Evolutionary conservation across 495 filamentous ascomycete species (phyloP).

Genomic region (Neurospora intermedia): DNA sequence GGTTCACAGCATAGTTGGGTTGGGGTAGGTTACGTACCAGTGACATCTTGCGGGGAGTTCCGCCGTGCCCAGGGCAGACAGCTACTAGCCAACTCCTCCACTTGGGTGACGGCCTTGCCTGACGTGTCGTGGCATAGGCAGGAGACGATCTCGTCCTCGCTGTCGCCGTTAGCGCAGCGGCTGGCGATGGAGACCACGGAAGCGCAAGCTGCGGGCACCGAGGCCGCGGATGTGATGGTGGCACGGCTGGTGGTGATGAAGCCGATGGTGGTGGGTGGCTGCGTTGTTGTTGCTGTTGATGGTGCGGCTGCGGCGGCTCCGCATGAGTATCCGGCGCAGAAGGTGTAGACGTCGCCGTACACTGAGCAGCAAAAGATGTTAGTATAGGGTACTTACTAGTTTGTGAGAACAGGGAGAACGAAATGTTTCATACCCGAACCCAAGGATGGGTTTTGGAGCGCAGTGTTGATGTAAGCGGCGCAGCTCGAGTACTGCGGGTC

Average conservation of each 20-base stretch:
- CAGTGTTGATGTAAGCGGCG: constrained; percentile 13
- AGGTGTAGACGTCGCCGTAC: background rate
- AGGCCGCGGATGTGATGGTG: background rate
- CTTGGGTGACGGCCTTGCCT: constrained; percentile 10
- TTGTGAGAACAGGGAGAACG: too few species aligned
- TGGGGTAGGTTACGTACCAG: background rate
- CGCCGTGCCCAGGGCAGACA: constrained; percentile 14
- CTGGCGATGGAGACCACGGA: background rate
- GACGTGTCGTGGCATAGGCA: constrained; percentile 2
- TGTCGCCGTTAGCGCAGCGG: background rate
- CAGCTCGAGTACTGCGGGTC: constrained; percentile 12
- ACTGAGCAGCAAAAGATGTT: background rate
- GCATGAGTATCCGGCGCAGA: background rate
- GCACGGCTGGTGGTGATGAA: background rate
- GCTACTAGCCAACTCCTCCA: constrained; percentile 13
- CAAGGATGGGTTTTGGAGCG: background rate
- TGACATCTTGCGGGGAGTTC: constrained; percentile 6
- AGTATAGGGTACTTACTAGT: background rate
- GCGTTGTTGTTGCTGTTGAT: background rate
- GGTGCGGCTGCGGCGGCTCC: background rate
- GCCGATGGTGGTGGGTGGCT: background rate
- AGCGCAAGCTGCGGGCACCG: background rate
- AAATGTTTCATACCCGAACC: background rate
- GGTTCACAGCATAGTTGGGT: too few species aligned
- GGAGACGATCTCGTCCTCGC: background rate